phyloP scores from a whole-genome alignment of 2,329 filamentous ascomycete genomes.

The Neofusicoccum laricinum region DNA sequence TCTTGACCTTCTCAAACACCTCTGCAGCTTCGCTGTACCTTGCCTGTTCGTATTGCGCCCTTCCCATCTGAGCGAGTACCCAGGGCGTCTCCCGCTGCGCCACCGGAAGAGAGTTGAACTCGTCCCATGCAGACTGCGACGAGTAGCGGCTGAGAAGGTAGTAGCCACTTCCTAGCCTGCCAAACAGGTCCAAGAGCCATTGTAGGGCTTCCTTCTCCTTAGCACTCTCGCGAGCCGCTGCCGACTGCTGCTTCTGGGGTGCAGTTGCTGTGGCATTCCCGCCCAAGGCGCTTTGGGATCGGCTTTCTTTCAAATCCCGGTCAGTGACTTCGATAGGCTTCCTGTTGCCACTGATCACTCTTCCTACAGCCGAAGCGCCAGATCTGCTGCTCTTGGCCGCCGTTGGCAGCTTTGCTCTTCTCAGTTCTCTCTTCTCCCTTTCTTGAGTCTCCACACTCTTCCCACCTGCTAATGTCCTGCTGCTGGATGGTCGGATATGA shows the following conservation, averaged over 20 bases:
- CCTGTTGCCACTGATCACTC: conserved; percentile 86
- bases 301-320: conserved; percentile 62
- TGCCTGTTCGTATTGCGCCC: conserved; percentile 86
- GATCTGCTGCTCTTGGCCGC: conserved; percentile 61
- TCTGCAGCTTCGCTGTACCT: conserved; percentile 84
- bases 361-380: conserved; percentile 70
- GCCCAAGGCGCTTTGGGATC: conserved; percentile 31
- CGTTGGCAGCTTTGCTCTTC: conserved; percentile 72
- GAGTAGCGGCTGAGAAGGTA: conserved; percentile 75
- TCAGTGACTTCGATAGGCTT: conserved; percentile 66
- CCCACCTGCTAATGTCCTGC: conserved; percentile 59
- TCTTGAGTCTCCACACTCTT: conserved; percentile 53
- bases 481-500: conserved; percentile 63
- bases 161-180: conserved; percentile 78
- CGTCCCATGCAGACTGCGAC: conserved; percentile 71
- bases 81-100: conserved; percentile 86
- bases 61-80: conserved; percentile 87
- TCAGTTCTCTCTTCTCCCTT: conserved; percentile 66
- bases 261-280: conserved; percentile 20
- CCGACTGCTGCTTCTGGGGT: conserved; percentile 23
- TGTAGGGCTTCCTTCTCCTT: conserved; percentile 71
- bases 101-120: conserved; percentile 67
- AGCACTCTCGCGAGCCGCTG: conserved; percentile 33
- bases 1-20: conserved; percentile 75
- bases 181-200: conserved; percentile 75